These are phyloP conservation scores for Suhomyces coccinellae DNA, from an alignment of 1,139 yeast species.

Conservation along the genomic window DNA sequence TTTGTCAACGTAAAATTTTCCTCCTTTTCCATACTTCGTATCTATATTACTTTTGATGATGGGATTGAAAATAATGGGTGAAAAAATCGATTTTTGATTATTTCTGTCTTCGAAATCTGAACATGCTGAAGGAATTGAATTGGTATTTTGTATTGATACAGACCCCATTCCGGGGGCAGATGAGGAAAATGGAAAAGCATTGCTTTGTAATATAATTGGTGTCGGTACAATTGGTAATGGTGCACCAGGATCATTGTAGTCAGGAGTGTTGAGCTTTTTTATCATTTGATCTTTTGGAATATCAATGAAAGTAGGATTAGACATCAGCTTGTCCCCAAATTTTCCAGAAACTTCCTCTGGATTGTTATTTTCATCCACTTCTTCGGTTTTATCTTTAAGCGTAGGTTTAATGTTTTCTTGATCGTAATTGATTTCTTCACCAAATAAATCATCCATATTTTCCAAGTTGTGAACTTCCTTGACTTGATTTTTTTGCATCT, in stretches of 20 bases:
- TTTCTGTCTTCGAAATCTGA: constrained; percentile 3
- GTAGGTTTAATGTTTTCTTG: not conserved
- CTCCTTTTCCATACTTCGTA: constrained; percentile 82
- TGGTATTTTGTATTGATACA: not conserved
- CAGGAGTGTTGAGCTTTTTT: constrained; percentile 40
- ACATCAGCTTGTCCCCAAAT: not conserved
- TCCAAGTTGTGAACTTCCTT: constrained; percentile 1
- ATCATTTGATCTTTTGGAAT: constrained; percentile 54
- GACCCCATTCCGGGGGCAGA: constrained; percentile 12
- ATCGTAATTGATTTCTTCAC: not conserved
- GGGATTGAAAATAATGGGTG: constrained; percentile 80
- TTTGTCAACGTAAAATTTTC: constrained; percentile 67
- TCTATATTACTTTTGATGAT: constrained; percentile 73
- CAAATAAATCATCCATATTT: constrained; percentile 14
- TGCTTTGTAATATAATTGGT: constrained; percentile 44
- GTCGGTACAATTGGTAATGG: constrained; percentile 67
- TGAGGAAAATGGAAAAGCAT: constrained; percentile 11
- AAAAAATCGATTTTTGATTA: constrained; percentile 55
- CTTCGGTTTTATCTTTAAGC: not conserved
- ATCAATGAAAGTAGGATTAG: constrained; percentile 36
- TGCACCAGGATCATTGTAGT: constrained; percentile 81
- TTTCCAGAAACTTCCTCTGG: not conserved
- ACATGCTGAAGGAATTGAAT: not conserved
- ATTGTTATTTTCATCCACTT: not conserved
- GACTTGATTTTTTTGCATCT: not conserved